Conservation (phyloP, 177 flowering plant genomes). For the Vitis hybrid region DNA sequence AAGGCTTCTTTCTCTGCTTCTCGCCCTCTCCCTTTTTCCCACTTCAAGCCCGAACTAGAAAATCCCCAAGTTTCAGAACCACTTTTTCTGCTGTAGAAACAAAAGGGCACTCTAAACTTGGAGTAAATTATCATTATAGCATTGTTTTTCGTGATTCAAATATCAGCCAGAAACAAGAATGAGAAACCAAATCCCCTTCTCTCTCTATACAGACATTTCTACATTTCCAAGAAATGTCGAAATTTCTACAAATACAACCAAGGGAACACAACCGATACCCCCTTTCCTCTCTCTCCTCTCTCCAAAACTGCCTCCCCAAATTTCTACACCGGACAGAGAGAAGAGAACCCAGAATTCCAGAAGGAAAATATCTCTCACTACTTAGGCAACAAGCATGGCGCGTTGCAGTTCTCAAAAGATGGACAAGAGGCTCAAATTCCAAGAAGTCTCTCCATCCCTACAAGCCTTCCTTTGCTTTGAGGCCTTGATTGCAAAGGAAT, state of each 20-base stretch:
- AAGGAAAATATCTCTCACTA: conserved; percentile 11
- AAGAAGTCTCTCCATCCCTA: conserved; percentile 15
- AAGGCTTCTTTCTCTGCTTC: conserved; percentile 7
- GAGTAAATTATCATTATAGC: conserved; percentile 30
- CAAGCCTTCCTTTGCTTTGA: conserved; percentile 6
- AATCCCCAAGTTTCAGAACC: conserved; percentile 12
- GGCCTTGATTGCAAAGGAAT: conserved; percentile 4
- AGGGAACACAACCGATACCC: neutral
- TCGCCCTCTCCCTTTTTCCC: conserved; percentile 14
- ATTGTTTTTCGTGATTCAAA: conserved; percentile 36
- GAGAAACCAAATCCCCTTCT: conserved; percentile 1
- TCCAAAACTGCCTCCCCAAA: neutral
- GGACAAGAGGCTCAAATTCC: conserved; percentile 51
- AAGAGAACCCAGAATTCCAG: conserved; percentile 17
- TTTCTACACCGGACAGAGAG: neutral
- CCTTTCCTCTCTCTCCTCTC: neutral
- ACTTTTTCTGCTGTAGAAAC: conserved; percentile 26
- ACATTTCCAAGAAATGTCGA: too few relatives aligned
- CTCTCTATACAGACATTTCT: conserved; percentile 1
- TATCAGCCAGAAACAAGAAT: conserved; percentile 8
- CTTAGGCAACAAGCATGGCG: conserved; percentile 46
- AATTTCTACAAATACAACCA: neutral
- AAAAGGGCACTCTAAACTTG: conserved; percentile 15
- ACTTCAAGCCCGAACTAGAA: conserved; percentile 29
- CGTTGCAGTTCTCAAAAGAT: conserved; percentile 57